Percentiles rank a stretch among this genome's conserved stretches.
Conservation (phyloP, 805 yeast species). For the Candida maris region DNA sequence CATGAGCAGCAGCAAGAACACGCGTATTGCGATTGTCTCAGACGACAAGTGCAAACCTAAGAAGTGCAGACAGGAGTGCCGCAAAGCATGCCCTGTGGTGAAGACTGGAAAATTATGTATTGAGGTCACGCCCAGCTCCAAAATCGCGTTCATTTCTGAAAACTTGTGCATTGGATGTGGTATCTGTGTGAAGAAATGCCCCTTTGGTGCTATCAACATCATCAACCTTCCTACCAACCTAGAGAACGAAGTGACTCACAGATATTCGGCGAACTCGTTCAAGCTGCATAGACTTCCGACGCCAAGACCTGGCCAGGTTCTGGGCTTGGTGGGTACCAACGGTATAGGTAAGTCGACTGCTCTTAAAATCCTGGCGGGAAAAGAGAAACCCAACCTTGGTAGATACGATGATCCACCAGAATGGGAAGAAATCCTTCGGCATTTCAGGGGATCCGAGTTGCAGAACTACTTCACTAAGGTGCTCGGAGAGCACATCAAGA, state of each 20-base stretch:
- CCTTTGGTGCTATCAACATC: slow-evolving; percentile 94
- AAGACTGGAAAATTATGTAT: slow-evolving; percentile 97
- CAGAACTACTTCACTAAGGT: slow-evolving; percentile 94
- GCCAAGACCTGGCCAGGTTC: slow-evolving; percentile 98
- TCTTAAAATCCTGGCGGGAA: slow-evolving; percentile 92
- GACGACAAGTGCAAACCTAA: slow-evolving; percentile 96
- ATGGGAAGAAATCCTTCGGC: slow-evolving; percentile 88
- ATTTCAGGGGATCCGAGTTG: slow-evolving; percentile 95
- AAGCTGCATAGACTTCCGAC: slow-evolving; percentile 95
- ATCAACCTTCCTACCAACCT: slow-evolving; percentile 95
- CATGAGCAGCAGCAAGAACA: slow-evolving; percentile 34
- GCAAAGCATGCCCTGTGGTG: slow-evolving; percentile 95
- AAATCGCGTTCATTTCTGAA: slow-evolving; percentile 93
- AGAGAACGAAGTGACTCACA: slow-evolving; percentile 88
- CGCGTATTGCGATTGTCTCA: slow-evolving; percentile 95
- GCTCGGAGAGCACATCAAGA: slow-evolving; percentile 88
- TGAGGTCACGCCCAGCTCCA: slow-evolving; percentile 86
- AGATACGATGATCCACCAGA: slow-evolving; percentile 93
- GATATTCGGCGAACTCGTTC: slow-evolving; percentile 97
- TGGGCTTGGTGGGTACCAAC: slow-evolving; percentile 96
- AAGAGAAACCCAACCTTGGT: slow-evolving; percentile 95
- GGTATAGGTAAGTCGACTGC: slow-evolving; percentile 99
- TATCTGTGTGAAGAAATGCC: slow-evolving; percentile 98
- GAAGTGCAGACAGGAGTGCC: slow-evolving; percentile 97
- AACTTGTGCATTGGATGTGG: slow-evolving; percentile 98